Conservation (phyloP, 2,329 filamentous ascomycete genomes). For the Arachnopeziza araneosa region DNA sequence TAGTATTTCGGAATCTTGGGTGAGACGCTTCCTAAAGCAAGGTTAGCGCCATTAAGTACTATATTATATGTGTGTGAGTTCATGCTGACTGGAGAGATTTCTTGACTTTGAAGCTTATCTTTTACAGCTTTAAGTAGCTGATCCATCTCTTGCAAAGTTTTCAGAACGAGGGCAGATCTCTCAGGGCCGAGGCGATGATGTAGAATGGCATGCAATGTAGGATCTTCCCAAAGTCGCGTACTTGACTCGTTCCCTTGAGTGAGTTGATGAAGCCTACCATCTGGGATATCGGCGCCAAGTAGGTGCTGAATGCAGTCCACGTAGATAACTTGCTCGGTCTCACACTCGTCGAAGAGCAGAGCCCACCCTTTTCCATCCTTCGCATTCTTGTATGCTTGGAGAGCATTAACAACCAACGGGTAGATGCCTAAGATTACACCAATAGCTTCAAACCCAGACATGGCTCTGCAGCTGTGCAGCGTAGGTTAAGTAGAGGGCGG, state of each 20-base stretch:
- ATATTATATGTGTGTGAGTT: no score
- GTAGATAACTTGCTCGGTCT: constrained; percentile 4
- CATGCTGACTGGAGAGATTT: no score
- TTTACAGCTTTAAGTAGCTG: neutral
- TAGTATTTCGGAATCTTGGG: no score
- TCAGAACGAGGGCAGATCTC: neutral
- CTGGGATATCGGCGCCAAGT: constrained; percentile 4
- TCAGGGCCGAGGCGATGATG: neutral
- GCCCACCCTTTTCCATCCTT: constrained; percentile 4
- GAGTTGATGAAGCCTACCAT: neutral
- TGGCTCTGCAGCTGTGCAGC: neutral
- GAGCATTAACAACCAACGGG: constrained; percentile 5
- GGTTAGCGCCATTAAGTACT: no score
- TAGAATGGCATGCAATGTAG: no score
- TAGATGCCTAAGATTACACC: constrained; percentile 6
- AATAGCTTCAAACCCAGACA: constrained; percentile 7
- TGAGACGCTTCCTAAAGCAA: no score
- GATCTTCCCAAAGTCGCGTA: no score
- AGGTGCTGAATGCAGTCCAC: constrained; percentile 3
- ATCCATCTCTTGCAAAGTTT: neutral
- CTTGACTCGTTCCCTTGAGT: neutral
- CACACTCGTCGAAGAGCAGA: neutral
- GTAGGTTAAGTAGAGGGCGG: no score
- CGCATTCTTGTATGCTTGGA: constrained; percentile 5
- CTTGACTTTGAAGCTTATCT: no score